phyloP scores from a whole-genome alignment of 2,329 filamentous ascomycete genomes.

The Zymoseptoria tritici region DNA sequence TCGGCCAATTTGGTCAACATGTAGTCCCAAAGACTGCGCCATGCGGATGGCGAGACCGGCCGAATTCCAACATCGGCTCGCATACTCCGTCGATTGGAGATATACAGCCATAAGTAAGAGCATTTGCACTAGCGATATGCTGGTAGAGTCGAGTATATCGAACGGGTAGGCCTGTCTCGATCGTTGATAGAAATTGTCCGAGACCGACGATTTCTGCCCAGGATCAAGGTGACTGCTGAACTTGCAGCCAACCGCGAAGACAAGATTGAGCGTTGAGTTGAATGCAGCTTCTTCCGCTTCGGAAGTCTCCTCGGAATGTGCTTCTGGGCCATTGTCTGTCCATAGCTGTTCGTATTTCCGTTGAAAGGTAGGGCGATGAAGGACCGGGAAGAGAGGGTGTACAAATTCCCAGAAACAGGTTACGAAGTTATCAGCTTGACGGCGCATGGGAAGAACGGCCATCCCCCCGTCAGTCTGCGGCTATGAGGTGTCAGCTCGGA shows the following conservation, averaged over 20 bases:
- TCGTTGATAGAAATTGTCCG: conserved; percentile 23
- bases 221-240: conserved; percentile 18
- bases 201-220: conserved; percentile 17
- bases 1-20: conserved; percentile 51
- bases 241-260: conserved; percentile 21
- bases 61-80: conserved; percentile 22
- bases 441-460: conserved; percentile 18
- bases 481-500: background rate
- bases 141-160: conserved; percentile 22
- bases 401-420: conserved; percentile 23
- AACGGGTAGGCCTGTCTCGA: conserved; percentile 21
- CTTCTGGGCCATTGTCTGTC: conserved; percentile 8
- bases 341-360: conserved; percentile 21
- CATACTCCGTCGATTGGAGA: conserved; percentile 22
- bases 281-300: conserved; percentile 22
- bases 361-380: conserved; percentile 19
- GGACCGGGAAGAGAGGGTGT: conserved; percentile 22
- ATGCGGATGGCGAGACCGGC: conserved; percentile 47
- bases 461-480: conserved; percentile 11
- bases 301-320: conserved; percentile 4
- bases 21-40: conserved; percentile 60
- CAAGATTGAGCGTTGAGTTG: conserved; percentile 20
- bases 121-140: conserved; percentile 20
- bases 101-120: conserved; percentile 20
- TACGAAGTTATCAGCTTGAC: conserved; percentile 22